These are phyloP conservation scores for Escovopsis weberi DNA, from an alignment of 2,329 filamentous ascomycete species.

Conservation along the genomic window DNA sequence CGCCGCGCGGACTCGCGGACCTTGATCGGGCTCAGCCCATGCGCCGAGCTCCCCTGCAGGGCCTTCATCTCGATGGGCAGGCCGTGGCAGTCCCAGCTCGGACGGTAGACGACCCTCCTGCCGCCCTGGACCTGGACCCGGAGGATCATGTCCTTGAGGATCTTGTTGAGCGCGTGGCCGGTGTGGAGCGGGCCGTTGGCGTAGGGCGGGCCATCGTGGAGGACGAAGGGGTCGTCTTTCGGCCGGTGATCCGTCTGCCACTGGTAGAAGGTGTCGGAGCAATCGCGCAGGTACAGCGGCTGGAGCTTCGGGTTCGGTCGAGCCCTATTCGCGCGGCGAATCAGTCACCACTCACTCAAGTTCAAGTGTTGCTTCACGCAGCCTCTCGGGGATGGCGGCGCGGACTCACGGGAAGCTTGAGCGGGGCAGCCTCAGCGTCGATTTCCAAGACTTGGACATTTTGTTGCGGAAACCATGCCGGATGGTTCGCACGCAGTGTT, in stretches of 20 bases:
- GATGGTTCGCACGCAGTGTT: constrained; percentile 5
- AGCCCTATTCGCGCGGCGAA: constrained; percentile 22
- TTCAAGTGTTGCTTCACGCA: neutral
- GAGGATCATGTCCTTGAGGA: constrained; percentile 87
- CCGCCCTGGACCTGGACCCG: constrained; percentile 66
- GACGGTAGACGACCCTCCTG: constrained; percentile 59
- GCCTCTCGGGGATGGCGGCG: no score
- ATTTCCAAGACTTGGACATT: constrained; percentile 52
- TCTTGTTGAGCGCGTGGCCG: constrained; percentile 92
- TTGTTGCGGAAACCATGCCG: constrained; percentile 15
- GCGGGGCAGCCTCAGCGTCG: constrained; percentile 60
- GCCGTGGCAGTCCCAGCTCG: constrained; percentile 97
- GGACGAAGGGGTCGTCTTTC: constrained; percentile 49
- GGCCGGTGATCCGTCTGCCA: constrained; percentile 58
- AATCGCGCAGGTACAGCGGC: constrained; percentile 53
- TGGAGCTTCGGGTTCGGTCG: constrained; percentile 36
- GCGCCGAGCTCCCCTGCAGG: constrained; percentile 40
- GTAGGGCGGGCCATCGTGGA: constrained; percentile 95
- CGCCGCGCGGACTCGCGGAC: constrained; percentile 50
- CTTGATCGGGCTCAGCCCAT: constrained; percentile 35
- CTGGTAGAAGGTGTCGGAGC: constrained; percentile 74
- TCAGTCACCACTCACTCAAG: neutral
- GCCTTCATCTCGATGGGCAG: constrained; percentile 95
- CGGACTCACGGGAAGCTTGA: constrained; percentile 56
- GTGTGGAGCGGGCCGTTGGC: constrained; percentile 87